phyloP scores from a whole-genome alignment of 2,329 filamentous ascomycete species.

The Neopestalotiopsis rosae region DNA sequence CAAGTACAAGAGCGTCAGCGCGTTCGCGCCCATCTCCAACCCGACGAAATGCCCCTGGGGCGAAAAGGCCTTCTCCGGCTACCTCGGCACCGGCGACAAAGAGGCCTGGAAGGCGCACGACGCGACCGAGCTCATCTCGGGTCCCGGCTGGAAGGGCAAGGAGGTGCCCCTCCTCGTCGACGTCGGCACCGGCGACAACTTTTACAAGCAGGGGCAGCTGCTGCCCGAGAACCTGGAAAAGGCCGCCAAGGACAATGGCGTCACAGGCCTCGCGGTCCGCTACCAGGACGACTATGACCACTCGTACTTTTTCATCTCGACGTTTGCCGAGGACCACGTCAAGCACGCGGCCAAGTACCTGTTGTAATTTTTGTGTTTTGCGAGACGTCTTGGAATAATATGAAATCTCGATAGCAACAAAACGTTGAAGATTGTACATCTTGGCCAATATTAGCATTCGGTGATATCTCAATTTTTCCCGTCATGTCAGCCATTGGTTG shows the following conservation, averaged over 20 bases:
- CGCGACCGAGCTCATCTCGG: conserved; percentile 85
- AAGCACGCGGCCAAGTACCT: conserved; percentile 90
- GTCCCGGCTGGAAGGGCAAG: conserved; percentile 63
- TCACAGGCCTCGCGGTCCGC: conserved; percentile 75
- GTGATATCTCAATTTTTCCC: too few relatives aligned
- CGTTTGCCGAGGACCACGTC: conserved; percentile 88
- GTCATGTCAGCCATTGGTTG: too few relatives aligned
- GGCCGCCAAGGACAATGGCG: conserved; percentile 77
- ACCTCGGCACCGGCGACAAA: conserved; percentile 77
- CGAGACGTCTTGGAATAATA: neutral
- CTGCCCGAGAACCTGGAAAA: conserved; percentile 90
- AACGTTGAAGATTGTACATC: neutral
- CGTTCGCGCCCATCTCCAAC: conserved; percentile 90
- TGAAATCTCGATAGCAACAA: neutral
- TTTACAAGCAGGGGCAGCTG: conserved; percentile 93
- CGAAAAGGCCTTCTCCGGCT: conserved; percentile 91
- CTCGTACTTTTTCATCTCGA: conserved; percentile 95
- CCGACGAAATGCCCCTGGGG: conserved; percentile 89
- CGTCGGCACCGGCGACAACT: conserved; percentile 92
- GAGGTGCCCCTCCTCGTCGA: conserved; percentile 84
- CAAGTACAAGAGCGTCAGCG: conserved; percentile 85
- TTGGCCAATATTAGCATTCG: too few relatives aligned
- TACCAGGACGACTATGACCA: conserved; percentile 96
- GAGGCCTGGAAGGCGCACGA: conserved; percentile 88
- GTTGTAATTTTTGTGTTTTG: conserved; percentile 41